phyloP scores from a whole-genome alignment of 495 filamentous ascomycete species.

The Penicillium taxi region DNA sequence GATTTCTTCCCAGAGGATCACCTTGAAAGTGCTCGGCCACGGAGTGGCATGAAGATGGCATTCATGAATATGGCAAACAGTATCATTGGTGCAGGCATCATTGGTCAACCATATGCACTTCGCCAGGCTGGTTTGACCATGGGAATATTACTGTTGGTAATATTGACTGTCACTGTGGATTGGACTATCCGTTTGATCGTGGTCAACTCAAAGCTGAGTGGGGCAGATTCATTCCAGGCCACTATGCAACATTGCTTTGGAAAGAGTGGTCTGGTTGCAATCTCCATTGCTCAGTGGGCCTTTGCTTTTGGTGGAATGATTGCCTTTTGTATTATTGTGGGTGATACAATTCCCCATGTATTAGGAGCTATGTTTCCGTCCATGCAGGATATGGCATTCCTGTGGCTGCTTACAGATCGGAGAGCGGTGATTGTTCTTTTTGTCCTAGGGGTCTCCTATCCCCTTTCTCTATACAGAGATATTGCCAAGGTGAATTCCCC shows the following conservation, averaged over 20 bases:
- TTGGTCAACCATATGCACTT: slow-evolving; percentile 94
- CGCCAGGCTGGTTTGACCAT: slow-evolving; percentile 77
- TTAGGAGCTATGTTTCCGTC: slow-evolving; percentile 72
- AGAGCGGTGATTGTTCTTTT: slow-evolving; percentile 78
- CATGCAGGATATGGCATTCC: slow-evolving; percentile 60
- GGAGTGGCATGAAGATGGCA: slow-evolving; percentile 57
- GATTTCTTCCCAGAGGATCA: slow-evolving; percentile 54
- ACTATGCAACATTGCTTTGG: slow-evolving; percentile 95
- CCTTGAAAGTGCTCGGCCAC: slow-evolving; percentile 53
- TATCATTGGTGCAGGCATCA: slow-evolving; percentile 96
- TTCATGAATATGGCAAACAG: slow-evolving; percentile 99
- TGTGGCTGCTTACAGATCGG: slow-evolving; percentile 74
- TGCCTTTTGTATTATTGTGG: slow-evolving; percentile 94
- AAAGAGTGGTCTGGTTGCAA: slow-evolving; percentile 75
- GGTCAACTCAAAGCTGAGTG: slow-evolving; percentile 88
- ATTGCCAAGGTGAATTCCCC: slow-evolving; percentile 73
- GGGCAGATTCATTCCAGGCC: slow-evolving; percentile 84
- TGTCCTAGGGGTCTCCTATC: slow-evolving; percentile 80
- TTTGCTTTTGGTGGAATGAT: slow-evolving; percentile 99
- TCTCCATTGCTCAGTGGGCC: slow-evolving; percentile 85
- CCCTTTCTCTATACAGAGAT: slow-evolving; percentile 85
- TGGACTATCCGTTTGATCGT: slow-evolving; percentile 98
- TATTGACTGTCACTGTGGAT: slow-evolving; percentile 74
- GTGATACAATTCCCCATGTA: slow-evolving; percentile 91
- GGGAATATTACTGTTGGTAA: slow-evolving; percentile 69